Base-by-base conservation (phyloP, 2,329 filamentous ascomycete species). In the Cercospora beticola region DNA sequence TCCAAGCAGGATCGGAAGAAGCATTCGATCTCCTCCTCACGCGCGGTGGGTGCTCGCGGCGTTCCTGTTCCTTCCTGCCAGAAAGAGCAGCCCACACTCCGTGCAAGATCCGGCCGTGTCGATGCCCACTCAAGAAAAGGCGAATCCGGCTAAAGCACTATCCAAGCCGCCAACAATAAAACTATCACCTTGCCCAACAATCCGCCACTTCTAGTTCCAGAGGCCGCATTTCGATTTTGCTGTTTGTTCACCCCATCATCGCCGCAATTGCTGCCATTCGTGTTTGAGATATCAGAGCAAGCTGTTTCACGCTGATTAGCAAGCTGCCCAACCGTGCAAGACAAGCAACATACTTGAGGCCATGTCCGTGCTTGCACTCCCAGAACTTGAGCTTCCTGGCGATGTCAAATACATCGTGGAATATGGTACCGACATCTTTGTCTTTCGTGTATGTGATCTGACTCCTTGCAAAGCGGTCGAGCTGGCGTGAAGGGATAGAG, bases 371-470 rank as follows among this genome's bases (percentile, higher is more conserved):
- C 54, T 58, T 33, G 26, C 54, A 58, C 54, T 58, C 9, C 30
- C 26, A 16, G 54, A 58, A 58, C 26, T 46, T 4, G 31, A 62
- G 23, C 31, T 28, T 9, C 26, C 59, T 14, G 59, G 59, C 23
- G 40, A 43, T 18, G 59, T 43, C 36, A 46, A 28, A 14, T 31
- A 62, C 36, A 64, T 64, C 26, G 64, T 66, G 8, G 54, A 66
- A 21, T 61, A 66, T 14, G 64, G 56, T n/a, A 66, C 30, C 5
- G 64, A 66, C 56, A 61, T 66, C 21, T 14, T 52, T 2, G 14
- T 26, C 46, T 26, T 52, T 3, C 12, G 5, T 23, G 18, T 21
- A 52, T 52, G 5, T 26, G 46, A 40, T 40, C 36, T 8, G 16
- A n/a, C 16, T 40, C 36, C 36, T n/a, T 40, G 16, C 36, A 40